A percentile compares a stretch with the other conserved stretches of the same genome.
Evolutionary conservation across 768 basidiomycete genomes (phyloP).

Genomic region (Hericium alpestre): DNA sequence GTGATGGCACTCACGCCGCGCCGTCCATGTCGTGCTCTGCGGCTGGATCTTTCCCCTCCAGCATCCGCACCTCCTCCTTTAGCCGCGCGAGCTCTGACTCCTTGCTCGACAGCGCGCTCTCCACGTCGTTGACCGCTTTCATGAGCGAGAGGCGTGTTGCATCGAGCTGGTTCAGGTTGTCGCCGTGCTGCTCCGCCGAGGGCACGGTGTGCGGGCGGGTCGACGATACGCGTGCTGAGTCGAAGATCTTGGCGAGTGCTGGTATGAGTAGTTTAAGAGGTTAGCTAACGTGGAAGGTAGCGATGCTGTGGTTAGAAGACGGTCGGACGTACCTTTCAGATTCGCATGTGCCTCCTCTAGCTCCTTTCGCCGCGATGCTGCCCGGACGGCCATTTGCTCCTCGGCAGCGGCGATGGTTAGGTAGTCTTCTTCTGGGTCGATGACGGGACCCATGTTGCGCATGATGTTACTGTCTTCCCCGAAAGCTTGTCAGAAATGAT

Average conservation of each 20-base stretch:
- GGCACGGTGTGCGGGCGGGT: conserved; percentile 62
- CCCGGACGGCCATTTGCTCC: conserved; percentile 51
- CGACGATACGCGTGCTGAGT: conserved; percentile 61
- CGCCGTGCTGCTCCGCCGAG: conserved; percentile 50
- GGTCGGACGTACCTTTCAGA: conserved; percentile 41
- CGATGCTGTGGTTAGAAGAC: too few species aligned
- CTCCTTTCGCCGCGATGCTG: conserved; percentile 51
- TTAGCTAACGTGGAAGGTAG: neutral
- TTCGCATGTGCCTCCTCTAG: conserved; percentile 56
- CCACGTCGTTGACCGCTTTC: conserved; percentile 67
- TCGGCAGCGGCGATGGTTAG: conserved; percentile 65
- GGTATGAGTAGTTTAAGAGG: neutral
- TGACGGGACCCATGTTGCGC: conserved; percentile 58
- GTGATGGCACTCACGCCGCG: conserved; percentile 39
- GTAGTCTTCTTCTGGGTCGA: conserved; percentile 73
- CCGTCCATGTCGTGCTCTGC: conserved; percentile 65
- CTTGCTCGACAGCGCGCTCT: conserved; percentile 51
- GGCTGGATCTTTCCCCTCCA: conserved; percentile 66
- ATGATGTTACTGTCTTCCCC: conserved; percentile 44
- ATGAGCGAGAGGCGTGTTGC: conserved; percentile 49
- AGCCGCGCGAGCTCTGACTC: conserved; percentile 62
- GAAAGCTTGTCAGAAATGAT: neutral
- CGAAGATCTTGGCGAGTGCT: conserved; percentile 58
- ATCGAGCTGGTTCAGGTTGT: conserved; percentile 57
- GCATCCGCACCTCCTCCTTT: conserved; percentile 47